Evolutionary conservation across 208 protist species (phyloP), one percentile per base, ranked within the genome.

Genomic region (Crithidia fasciculata): DNA sequence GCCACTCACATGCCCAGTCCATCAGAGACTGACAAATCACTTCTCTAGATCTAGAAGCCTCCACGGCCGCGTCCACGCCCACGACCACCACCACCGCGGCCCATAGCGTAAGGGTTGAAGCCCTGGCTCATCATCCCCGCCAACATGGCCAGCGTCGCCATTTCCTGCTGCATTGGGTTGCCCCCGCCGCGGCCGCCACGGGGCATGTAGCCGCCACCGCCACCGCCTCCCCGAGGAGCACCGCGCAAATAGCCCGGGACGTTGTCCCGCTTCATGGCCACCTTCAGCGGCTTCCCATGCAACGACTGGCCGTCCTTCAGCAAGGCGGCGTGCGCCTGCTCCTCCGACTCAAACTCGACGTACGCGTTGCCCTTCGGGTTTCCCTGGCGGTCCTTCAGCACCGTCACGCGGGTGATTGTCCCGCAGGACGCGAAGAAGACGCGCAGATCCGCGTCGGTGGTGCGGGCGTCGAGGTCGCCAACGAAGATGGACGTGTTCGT

Each of bases 321-420:
- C 10, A 96, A 9, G 8, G 94, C 96, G 18, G 87, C 83, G 50
- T 91, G 72, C 7, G 95, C 92, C 68, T 96, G 83, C 59, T 96
- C 92, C 53, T 81, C 77, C 2, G 81, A 86, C n/a, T 92, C 91
- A 64, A 98, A 98, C 76, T 98, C 92, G 37, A 98, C 83, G 81
- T 98, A 98, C 10, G 94, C 93, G 37, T 68, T 97, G 36, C 97
- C 97, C 73, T 98, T 98, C 8, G 92, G 93, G 64, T 96, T 87
- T 12, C 93, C 89, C 37, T 95, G 96, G 28, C 87, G 89, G 76
- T 99, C 94, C 52, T 87, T 86, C 63, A 98, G 81, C 64, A 99
- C 89, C 19, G 95, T 98, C 8, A 99, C 80, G 13, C 95, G 90
- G 36, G 84, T 84, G 64, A 99, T 95, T 37, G 89, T 73, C 8